Base-by-base conservation (phyloP, 495 filamentous ascomycete species). In the Hamigera avellanea region DNA sequence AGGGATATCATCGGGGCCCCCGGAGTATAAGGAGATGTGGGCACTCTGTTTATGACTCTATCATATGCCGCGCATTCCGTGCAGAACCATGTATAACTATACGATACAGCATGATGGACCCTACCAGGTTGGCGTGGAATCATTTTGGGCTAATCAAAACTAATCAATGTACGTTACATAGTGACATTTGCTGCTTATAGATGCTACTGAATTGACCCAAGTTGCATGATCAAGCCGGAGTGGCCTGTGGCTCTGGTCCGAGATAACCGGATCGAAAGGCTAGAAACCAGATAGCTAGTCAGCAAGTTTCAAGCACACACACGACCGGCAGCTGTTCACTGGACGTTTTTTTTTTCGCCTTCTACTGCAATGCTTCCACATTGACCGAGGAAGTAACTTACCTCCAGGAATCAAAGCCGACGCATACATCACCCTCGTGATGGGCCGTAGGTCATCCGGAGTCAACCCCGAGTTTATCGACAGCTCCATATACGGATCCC, bases 1-100 rank as follows among this genome's bases (percentile, higher is more conserved):
- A 72, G 83, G 43, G 57, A 63, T 18, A 41, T 89, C 13, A 52
- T 93, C 33, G 87, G 87, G 1, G 55, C 88, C 50, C 87, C 87
- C 0, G 86, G 86, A 8, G 67, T 87, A 44, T 80, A 65, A 42
- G 34, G 8, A 15, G 19, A 21, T 42, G 32, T 36, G 3, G 19
- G 31, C 16, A 8, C 17, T 14, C 14, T 25, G 27, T 8, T 38
- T 3, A 8, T 27, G 30, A 21, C n/a, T n/a, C n/a, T n/a, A n/a
- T n/a, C n/a, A n/a, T n/a, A n/a, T n/a, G n/a, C n/a, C n/a, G n/a
- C n/a, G n/a, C n/a, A n/a, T n/a, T n/a, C n/a, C n/a, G n/a, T n/a
- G n/a, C n/a, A n/a, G n/a, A 30, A 16, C 16, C 37, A 39, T 47
- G 42, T 26, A 44, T 43, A 6, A 30, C 27, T 23, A 49, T 36